Evolutionary conservation across 768 basidiomycete genomes (phyloP).

Genomic region (Rhizopogon roseolus): DNA sequence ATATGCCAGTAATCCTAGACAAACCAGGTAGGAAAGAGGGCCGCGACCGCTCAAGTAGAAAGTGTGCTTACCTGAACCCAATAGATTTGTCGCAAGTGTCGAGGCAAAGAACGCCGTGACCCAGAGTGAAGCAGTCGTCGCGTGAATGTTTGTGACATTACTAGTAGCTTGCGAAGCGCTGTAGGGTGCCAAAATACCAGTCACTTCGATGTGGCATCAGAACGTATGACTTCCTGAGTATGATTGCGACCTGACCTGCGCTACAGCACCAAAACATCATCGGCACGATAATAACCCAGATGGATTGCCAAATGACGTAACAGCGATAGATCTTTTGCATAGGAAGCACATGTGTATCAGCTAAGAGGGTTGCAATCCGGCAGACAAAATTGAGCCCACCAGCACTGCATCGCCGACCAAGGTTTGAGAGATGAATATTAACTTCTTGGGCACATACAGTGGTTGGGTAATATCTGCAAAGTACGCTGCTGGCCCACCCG

Average conservation of each 20-base stretch:
- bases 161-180: constrained; percentile 1
- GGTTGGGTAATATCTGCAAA: constrained; percentile 1
- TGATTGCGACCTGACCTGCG: not conserved
- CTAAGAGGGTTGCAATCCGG: not conserved
- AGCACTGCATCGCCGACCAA: constrained; percentile 3
- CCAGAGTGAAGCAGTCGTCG: constrained; percentile 1
- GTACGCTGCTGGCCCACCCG: constrained; percentile 18
- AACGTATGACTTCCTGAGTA: not conserved
- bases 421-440: constrained; percentile 9
- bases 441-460: constrained; percentile 20
- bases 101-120: constrained; percentile 2
- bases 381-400: not conserved
- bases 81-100: constrained; percentile 3
- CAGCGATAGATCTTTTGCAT: not conserved
- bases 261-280: constrained; percentile 1
- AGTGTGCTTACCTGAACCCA: constrained; percentile 1
- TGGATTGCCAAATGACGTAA: constrained; percentile 9
- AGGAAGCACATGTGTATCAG: constrained; percentile 1
- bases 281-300: constrained; percentile 4
- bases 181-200: not conserved
- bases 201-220: not conserved
- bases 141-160: not conserved
- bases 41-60: not conserved
- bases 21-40: no score
- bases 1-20: not conserved